phyloP scores from a whole-genome alignment of 1,139 yeast genomes.

The Lodderomyces oxycetoniae region DNA sequence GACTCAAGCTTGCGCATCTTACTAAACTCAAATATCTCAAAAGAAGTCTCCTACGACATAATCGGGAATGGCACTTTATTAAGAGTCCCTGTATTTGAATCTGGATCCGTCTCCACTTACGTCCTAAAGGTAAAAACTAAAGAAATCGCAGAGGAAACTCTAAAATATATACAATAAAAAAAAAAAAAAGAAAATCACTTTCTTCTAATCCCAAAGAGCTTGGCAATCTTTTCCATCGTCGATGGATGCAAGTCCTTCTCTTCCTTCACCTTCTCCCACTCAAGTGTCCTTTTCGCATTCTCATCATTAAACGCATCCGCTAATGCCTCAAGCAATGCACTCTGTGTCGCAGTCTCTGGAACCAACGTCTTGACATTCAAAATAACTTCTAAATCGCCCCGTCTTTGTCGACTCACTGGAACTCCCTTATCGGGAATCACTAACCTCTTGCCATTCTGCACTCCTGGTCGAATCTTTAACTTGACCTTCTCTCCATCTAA shows the following conservation, averaged over 20 bases:
- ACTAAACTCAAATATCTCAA: conserved; percentile 55
- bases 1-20: conserved; percentile 86
- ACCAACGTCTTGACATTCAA: conserved; percentile 67
- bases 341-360: conserved; percentile 83
- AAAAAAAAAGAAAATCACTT: neutral
- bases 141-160: conserved; percentile 63
- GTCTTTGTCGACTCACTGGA: conserved; percentile 57
- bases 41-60: conserved; percentile 50
- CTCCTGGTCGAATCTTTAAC: conserved; percentile 80
- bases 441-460: conserved; percentile 70
- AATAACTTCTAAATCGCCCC: conserved; percentile 80
- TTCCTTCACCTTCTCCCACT: conserved; percentile 50
- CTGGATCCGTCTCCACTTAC: conserved; percentile 48
- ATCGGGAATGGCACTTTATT: conserved; percentile 58
- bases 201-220: conserved; percentile 40
- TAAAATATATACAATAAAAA: conserved; percentile 18
- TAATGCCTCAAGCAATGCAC: conserved; percentile 86
- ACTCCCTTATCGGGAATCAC: conserved; percentile 87
- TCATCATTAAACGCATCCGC: conserved; percentile 86
- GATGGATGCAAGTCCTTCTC: conserved; percentile 51
- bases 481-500: conserved; percentile 71
- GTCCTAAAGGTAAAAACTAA: conserved; percentile 65
- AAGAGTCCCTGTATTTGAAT: conserved; percentile 51
- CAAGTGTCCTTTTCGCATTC: conserved; percentile 66
- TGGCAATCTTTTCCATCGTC: conserved; percentile 56